Evolutionary conservation across 352 stramenopile species (phyloP), one percentile per base, ranked within the genome.

Genomic region (Pythium scleroteichum): DNA sequence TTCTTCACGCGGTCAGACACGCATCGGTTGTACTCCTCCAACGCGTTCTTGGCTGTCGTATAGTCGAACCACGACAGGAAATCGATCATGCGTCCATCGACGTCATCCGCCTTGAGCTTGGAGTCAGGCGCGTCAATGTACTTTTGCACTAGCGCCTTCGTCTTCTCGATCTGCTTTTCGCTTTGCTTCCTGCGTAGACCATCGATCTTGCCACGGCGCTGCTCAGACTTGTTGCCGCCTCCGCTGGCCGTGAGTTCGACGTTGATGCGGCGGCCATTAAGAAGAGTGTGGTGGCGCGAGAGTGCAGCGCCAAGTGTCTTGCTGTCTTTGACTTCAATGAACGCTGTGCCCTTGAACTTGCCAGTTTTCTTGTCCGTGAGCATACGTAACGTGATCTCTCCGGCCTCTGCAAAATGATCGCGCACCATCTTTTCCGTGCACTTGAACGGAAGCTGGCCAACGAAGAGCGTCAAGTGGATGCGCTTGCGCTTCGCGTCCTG

Each of bases 41-140:
- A 68, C 26, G 86, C 79, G 16, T 69, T 75, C 72, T 94, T 94
- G 29, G 86, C 86, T n/a, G 86, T 95, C 60, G 87, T 79, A 63
- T 95, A 94, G 73, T 95, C 84, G 48, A 95, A 95, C 84, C 86
- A 94, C 12, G 86, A 95, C 27, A 95, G 61, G 40, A 88, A 93
- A 59, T 95, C 86, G 40, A 91, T 86, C 82, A 94, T 92, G 19
- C 86, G 84, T 7, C 94, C 86, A 63, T 95, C 86, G 24, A 95
- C 83, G 58, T 95, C 86, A 23, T 92, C 82, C 32, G 75, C 52
- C 46, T 75, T 76, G 39, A 95, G 57, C 60, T 93, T 90, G 64
- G 76, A 93, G 63, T 84, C 82, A 1, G 62, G 76, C n/a, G 71
- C 62, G 29, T 86, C 77, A 20, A 91, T 87, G 66, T 87, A 78